phyloP scores from a whole-genome alignment of 805 yeast genomes.

The Yamadazyma scolyti region DNA sequence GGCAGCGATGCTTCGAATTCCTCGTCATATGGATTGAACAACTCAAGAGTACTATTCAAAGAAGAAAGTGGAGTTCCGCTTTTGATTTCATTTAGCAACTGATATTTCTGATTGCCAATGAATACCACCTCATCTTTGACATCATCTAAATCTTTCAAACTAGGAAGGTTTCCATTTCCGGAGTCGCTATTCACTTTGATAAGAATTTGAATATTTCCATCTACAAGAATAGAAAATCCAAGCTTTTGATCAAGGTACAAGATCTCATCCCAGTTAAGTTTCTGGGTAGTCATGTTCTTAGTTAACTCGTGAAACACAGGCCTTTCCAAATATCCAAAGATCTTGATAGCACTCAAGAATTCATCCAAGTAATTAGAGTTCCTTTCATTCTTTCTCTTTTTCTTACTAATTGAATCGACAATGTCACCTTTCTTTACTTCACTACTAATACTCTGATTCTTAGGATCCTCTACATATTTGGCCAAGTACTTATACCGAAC shows the following conservation, averaged over 20 bases:
- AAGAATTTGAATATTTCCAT: constrained; percentile 81
- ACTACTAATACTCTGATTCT: constrained; percentile 1
- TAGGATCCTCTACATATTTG: constrained; percentile 43
- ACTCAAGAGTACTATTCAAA: constrained; percentile 69
- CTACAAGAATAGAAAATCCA: constrained; percentile 91
- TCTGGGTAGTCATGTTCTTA: constrained; percentile 85
- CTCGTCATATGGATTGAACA: constrained; percentile 43
- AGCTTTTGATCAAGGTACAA: constrained; percentile 66
- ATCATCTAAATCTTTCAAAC: constrained; percentile 25
- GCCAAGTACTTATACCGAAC: constrained; percentile 64
- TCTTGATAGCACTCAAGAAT: constrained; percentile 84
- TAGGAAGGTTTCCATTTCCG: constrained; percentile 8
- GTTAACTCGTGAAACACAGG: constrained; percentile 92
- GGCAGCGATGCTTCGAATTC: not conserved
- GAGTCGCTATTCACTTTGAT: constrained; percentile 41
- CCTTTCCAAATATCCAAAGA: constrained; percentile 88
- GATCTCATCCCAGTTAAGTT: constrained; percentile 72
- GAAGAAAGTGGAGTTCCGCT: constrained; percentile 85
- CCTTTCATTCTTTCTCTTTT: constrained; percentile 31
- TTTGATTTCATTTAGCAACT: constrained; percentile 73
- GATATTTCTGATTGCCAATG: constrained; percentile 61
- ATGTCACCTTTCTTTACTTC: constrained; percentile 14
- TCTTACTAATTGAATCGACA: constrained; percentile 14
- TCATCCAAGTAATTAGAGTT: constrained; percentile 77
- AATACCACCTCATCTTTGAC: constrained; percentile 39